Base-by-base conservation (phyloP, 2,329 filamentous ascomycete genomes). In the Fragosphaeria purpurea region DNA sequence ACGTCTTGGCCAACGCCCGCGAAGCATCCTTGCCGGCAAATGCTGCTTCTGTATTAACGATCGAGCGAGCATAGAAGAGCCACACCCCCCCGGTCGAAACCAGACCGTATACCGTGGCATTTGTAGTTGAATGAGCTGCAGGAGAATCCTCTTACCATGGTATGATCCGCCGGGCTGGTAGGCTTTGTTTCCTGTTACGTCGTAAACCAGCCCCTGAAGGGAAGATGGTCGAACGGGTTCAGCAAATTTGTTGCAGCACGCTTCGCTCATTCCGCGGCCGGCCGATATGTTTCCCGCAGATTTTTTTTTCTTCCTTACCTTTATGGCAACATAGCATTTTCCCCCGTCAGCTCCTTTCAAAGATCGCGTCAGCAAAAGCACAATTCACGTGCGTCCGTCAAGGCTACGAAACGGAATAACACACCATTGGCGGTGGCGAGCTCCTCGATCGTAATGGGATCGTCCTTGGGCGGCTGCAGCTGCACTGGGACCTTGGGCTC, bases 11-110 rank as follows among this genome's bases (percentile, higher is more conserved):
- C 2, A 98, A 78, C 6, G 89, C 93, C 55, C 88, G 82, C n/a
- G 93, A 97, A 32, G 93, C 86, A 62, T 98, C 94, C 64, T 95
- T 95, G 55, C 93, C 93, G 3, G 88, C 86, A 64, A 98, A 98
- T 22, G 96, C 93, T 98, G 58, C 22, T 22, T 22, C 22, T 22
- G 22, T 22, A 22, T 22, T 22, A 22, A 22, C 22, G 22, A 22
- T 22, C 22, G 22, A 22, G 22, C 22, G 22, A 22, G 22, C 22
- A 22, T 22, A 22, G 22, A 22, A 22, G 22, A 22, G 22, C 22
- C 22, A 22, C 22, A 3, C 22, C 22, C 22, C 22, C 22, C 22
- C 22, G 22, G 22, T 22, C 22, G 22, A 22, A 22, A 22, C 3
- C 22, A 22, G 22, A 22, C 22, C 22, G 22, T 22, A 22, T 22